Base-by-base conservation (phyloP, 805 yeast species). In the Saccharomycopsis malanga region DNA sequence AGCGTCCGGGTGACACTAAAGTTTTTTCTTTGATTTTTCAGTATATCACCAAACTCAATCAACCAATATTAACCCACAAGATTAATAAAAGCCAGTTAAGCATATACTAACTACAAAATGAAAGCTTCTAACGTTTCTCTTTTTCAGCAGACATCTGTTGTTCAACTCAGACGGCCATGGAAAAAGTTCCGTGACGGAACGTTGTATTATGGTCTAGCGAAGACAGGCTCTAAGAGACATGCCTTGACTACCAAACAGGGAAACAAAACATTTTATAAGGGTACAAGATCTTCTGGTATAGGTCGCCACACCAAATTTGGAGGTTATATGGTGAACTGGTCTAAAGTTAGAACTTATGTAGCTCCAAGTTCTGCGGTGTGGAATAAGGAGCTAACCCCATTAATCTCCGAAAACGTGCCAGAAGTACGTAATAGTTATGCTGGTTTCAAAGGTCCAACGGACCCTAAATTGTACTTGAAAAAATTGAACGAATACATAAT, bases 231-330 rank as follows among this genome's bases (percentile, higher is more conserved):
- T 54, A 87, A 83, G 63, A 81, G 96, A 69, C 74, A 76, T 61
- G 76, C 95, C 4, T 69, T 91, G 57, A 83, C 96, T 20, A 83
- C 96, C 20, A 93, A 93, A 59, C 87, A 87, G 62, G 98, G 98
- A 59, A 91, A 93, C 67, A 88, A 89, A 70, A 82, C 85, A 57
- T 85, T 73, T 68, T 93, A 93, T 69, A 93, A 93, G 65, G 99
- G 99, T 71, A 93, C 98, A 20, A 77, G 97, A 49, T 86, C 98
- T 4, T 76, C 95, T 2, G 97, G 97, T 64, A 78, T 87, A 53
- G 99, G 99, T 62, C 72, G 71, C 45, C 78, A 82, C 60, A 83
- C 93, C 45, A 70, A 72, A 30, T 73, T 71, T 52, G 97, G 95
- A 45, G 74, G 76, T 20, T 93, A 87, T 64, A 69, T 76, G 4